Conservation (phyloP, 495 filamentous ascomycete genomes). For the Penicillium alfredii region DNA sequence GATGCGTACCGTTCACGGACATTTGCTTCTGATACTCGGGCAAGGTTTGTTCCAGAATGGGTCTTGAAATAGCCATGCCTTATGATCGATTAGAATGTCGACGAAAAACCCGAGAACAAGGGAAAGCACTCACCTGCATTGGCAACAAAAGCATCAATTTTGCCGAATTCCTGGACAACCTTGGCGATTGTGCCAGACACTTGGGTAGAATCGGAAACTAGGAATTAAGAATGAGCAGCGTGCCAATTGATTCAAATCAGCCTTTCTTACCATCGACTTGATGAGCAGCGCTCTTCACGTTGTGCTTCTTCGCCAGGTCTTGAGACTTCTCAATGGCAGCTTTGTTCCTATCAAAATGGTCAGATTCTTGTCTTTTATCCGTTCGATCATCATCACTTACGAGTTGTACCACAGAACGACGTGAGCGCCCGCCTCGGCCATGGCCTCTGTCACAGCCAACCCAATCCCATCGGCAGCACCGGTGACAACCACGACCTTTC, state of each 20-base stretch:
- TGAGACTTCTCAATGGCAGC: slow-evolving; percentile 29
- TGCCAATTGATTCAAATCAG: not conserved
- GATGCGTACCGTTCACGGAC: slow-evolving; percentile 32
- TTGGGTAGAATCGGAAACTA: slow-evolving; percentile 32
- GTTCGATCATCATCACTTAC: slow-evolving; percentile 15
- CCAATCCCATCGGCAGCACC: slow-evolving; percentile 36
- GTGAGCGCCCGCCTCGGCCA: slow-evolving; percentile 30
- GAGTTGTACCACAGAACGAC: slow-evolving; percentile 38
- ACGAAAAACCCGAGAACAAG: not conserved
- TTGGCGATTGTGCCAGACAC: slow-evolving; percentile 27
- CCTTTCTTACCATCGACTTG: slow-evolving; percentile 32
- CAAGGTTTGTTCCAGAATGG: slow-evolving; percentile 40
- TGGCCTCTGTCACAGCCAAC: slow-evolving; percentile 27
- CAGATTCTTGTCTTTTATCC: not conserved
- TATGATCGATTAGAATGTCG: not conserved
- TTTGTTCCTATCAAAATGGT: slow-evolving; percentile 20
- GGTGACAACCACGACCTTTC: slow-evolving; percentile 34
- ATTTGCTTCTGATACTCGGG: slow-evolving; percentile 43
- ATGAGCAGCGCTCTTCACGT: slow-evolving; percentile 32
- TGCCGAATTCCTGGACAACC: slow-evolving; percentile 39
- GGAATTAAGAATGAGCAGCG: not conserved
- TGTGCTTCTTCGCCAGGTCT: slow-evolving; percentile 24
- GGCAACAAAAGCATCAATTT: slow-evolving; percentile 45
- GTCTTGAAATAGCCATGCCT: slow-evolving; percentile 49
- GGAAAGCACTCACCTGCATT: slow-evolving; percentile 22